Base-by-base conservation (phyloP, 352 stramenopile species). In the Phytophthora agathidicida region DNA sequence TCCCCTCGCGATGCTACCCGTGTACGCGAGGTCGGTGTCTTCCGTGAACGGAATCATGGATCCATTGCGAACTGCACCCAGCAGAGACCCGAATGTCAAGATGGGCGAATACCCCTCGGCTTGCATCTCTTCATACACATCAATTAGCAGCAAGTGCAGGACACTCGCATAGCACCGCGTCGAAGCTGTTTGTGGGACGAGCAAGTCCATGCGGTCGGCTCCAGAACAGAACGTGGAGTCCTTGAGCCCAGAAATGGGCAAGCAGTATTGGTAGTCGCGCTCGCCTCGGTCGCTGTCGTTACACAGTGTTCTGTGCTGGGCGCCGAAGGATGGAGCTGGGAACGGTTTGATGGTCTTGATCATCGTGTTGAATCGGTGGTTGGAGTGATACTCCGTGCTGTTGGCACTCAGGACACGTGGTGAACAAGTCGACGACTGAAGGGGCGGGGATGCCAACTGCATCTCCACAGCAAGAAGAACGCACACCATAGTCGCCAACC, bases 71-170 rank as follows among this genome's bases (percentile, higher is more conserved):
- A 86, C 49, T 5, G 71, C 75, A 13, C 75, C 75, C 0, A 85
- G 56, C 19, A 85, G 52, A 13, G 72, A 71, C 35, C 75, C 75
- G 27, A 58, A 86, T 11, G 75, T 55, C 24, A 86, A 22, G 6
- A 63, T 43, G 16, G 75, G 75, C 20, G 52, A 16, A 7, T 27
- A 54, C 11, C 51, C 55, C 9, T 72, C 24, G 2, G 16, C 41
- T 23, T 60, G 16, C 23, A 86, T 41, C 46, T 83, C 65, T 11
- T 66, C 48, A 42, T 79, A 82, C 1, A 80, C 69, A 49, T 86
- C 75, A 26, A 73, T 49, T 2, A 86, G 58, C n/a, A 86, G 49
- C 62, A 83, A 64, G 51, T 86, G 70, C 51, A 86, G 51, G n/a
- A 77, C 66, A 43, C 72, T 80, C 14, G 39, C 63, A 39, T 71